Conservation (phyloP, 2,329 filamentous ascomycete genomes). For the Byssoonygena ceratinophila region DNA sequence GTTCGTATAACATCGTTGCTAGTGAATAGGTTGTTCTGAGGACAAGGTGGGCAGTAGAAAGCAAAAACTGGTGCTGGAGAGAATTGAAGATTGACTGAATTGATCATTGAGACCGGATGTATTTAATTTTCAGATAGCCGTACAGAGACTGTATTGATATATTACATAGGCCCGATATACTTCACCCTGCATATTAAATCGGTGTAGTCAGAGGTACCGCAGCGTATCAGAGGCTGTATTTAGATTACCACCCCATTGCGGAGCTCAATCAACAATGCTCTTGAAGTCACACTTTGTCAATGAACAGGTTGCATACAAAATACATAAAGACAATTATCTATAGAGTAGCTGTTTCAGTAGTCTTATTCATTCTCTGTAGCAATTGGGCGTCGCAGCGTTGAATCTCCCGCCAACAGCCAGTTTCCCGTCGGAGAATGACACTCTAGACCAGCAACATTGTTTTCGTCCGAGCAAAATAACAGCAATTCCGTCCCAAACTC, state of each 20-base stretch:
- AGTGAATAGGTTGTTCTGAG: background rate
- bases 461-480: constrained; percentile 7
- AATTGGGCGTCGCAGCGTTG: background rate
- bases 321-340: too few species aligned
- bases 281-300: too few species aligned
- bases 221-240: background rate
- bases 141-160: background rate
- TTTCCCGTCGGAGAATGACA: constrained; percentile 11
- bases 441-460: background rate
- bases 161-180: background rate
- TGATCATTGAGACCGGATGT: background rate
- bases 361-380: background rate
- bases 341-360: background rate
- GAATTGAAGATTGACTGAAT: background rate
- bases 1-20: constrained; percentile 77
- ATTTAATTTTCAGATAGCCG: constrained; percentile 2
- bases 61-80: background rate
- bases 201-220: background rate
- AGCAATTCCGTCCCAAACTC: too few species aligned
- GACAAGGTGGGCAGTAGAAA: background rate
- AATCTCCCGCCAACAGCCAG: background rate
- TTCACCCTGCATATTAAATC: background rate
- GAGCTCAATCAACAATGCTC: too few species aligned
- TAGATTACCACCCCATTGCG: background rate
- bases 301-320: too few species aligned